Base-by-base conservation (phyloP, 805 yeast genomes). In the Candida suzukii region DNA sequence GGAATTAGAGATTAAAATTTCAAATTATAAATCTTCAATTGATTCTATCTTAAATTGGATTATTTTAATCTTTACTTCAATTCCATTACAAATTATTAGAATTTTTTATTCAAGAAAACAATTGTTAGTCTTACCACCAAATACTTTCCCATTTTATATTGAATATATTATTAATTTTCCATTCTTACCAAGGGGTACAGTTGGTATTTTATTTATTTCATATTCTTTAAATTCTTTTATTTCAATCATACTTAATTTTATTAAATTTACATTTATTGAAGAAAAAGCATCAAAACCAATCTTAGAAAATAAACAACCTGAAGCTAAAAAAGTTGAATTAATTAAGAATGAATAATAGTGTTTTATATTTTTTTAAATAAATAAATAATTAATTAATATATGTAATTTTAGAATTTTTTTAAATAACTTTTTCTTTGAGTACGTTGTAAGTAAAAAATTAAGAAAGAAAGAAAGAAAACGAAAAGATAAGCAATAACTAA, bases 161-260 rank as follows among this genome's bases (percentile, higher is more conserved):
- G 74, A 80, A 71, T 40, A 70, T 2, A 32, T 52, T 22, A 44
- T 84, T 38, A 72, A 84, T n/a, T 62, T 83, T 37, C 88, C 90
- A 1, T 73, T 76, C 39, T 72, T 81, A n/a, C 72, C 74, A 1
- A 55, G 61, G 17, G 87, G 88, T 12, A 71, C 83, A 0, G 66
- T 83, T 17, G 83, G 87, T 1, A 69, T 76, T 35, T 67, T 76
- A 7, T 61, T 69, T 5, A 78, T 83, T 85, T 67, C 74, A 59
- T 73, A 68, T 50, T 61, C 70, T 35, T 34, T 58, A 14, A 52
- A 54, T 20, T 45, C 49, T 22, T 41, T 60, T 18, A 36, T 57
- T 32, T 30, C 45, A 41, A 49, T 57, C 7, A 41, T 59, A 12
- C 54, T 54, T 22, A 55, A 57, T 41, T 47, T 61, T 19, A 17